Evolutionary conservation across 1,284 basidiomycete genomes (phyloP), one percentile per base, ranked within the genome.

Genomic region (Austroboletus niveus): DNA sequence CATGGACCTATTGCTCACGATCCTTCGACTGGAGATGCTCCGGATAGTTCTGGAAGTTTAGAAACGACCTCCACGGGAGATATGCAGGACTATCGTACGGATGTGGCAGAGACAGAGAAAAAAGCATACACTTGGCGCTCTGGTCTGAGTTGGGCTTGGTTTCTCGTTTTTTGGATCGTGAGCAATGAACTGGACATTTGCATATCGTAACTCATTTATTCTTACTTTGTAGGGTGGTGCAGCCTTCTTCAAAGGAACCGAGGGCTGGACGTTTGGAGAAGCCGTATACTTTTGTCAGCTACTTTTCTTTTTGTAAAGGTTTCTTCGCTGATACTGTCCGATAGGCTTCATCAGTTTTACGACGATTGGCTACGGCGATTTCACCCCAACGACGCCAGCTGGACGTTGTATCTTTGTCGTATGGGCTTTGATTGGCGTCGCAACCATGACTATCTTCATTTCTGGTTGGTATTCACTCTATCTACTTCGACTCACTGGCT

Each of bases 391-490:
- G 39, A 83, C 85, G 0, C 78, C 84, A 12, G 79, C 84, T 6
- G 90, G 90, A 4, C 78, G 88, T 24, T 82, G 85, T 6, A 77
- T 93, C 44, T 93, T 94, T 66, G 80, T 92, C 48, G 80, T 85
- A 8, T 93, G 91, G 91, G 86, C 89, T 0, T 68, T 94, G 42
- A 69, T 89, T 9, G 89, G 89, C 22, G 85, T 92, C 17, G 87
- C 77, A 1, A 81, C 86, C 1, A 81, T 91, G 78, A 88, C 87
- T 0, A 82, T 87, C 35, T 73, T 89, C 10, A 78, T 87, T 52
- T 84, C 86, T 8, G 79, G 87, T 85, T 51, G n/a, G 75, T 54
- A 39, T 47, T 27, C 27, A 29, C 12, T 8, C 11, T 3, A 15
- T 29, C 15, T 43, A 3, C 2, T 9, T 32, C 2, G 17, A 32